Evolutionary conservation across 129 eudicot species (phyloP), one percentile per base, ranked within the genome.

Genomic region (Saussurea involucrata): DNA sequence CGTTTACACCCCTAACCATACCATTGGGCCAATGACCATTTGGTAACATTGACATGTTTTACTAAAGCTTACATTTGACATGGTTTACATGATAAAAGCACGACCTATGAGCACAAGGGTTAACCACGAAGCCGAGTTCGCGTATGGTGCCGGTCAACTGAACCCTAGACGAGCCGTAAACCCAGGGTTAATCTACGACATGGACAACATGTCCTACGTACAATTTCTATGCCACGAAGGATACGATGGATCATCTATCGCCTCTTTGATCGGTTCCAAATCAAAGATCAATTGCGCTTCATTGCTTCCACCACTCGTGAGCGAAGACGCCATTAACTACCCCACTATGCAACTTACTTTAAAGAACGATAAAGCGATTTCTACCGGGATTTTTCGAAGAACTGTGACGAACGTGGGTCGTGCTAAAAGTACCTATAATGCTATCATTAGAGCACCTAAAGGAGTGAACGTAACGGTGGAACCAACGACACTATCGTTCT

Each of bases 161-260:
- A 86, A 86, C 79, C 98, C 98, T 13, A 83, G 79, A 53, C 78
- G 76, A 85, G 97, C 97, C 44, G 24, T 82, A 53, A 89, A 84
- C 84, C 98, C 97, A 12, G 98, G 98, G 24, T 71, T 94, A 42
- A 65, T 91, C 78, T 94, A 94, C 53, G 94, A 94, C 79, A 87
- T 89, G 96, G 85, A 94, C 74, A 87, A 64, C 67, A 85, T 94
- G 60, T 85, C 96, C 6, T 89, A 91, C 74, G 68, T 94, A 44
- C 97, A 91, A 32, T 94, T 94, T 72, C 83, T 94, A 55, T 94
- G 97, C 76, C 93, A 86, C 9, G 98, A 91, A 40, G 96, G 93
- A 33, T 94, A 89, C 60, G 73, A 78, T 1, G 95, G 87, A 9
- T 49, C 96, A 11, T 79, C 93, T 8, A 75, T 94, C 1, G 88